phyloP scores from a whole-genome alignment of 169 alveolate genomes.

The Besnoitia besnoiti region DNA sequence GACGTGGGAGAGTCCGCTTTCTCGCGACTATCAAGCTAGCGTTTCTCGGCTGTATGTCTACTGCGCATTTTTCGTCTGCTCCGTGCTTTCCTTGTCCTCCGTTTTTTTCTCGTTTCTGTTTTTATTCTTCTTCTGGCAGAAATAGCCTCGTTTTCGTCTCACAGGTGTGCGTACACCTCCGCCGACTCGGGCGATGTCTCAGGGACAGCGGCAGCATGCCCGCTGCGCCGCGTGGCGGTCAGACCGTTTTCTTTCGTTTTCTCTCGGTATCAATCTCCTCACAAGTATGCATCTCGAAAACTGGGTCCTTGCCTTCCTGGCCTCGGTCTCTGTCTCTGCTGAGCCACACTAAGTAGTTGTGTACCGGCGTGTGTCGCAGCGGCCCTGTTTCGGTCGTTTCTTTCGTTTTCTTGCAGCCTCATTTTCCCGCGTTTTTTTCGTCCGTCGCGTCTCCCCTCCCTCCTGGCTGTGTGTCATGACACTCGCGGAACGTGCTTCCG shows the following conservation, averaged over 20 bases:
- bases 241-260: not conserved
- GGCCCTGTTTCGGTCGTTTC: not conserved
- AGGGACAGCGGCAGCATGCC: not conserved
- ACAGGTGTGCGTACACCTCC: not conserved
- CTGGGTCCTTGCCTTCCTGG: too few relatives aligned
- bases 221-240: not conserved
- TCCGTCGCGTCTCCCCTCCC: not conserved
- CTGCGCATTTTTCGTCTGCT: too few relatives aligned
- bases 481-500: not conserved
- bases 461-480: too few relatives aligned
- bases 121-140: not conserved
- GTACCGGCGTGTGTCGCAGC: too few relatives aligned
- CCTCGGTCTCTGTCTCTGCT: too few relatives aligned
- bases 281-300: too few relatives aligned
- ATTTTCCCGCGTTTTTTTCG: not conserved
- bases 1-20: too few relatives aligned
- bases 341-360: too few relatives aligned
- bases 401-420: not conserved
- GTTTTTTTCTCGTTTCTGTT: not conserved
- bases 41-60: too few relatives aligned
- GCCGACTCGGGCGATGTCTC: not conserved
- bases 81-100: not conserved
- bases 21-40: too few relatives aligned
- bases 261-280: not conserved
- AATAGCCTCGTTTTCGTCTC: not conserved